Percentiles rank a stretch among this genome's conserved stretches.
These are phyloP conservation scores for Mycotypha africana DNA, from an alignment of 371 early-diverging fungal species.

Conservation along the genomic window DNA sequence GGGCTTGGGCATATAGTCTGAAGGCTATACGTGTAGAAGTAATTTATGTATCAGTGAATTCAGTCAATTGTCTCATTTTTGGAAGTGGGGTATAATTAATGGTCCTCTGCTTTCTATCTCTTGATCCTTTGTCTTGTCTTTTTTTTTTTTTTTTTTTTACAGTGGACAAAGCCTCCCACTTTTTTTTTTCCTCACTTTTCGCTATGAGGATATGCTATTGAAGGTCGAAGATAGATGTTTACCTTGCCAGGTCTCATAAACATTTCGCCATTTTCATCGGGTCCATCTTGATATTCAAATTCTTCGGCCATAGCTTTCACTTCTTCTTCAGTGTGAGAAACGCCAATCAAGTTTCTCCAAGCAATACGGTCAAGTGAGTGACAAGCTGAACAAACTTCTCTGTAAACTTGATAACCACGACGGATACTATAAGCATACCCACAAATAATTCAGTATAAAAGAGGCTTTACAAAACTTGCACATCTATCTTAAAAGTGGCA, in stretches of 20 bases:
- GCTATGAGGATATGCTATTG: neutral
- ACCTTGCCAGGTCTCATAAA: constrained; percentile 95
- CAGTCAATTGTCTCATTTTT: too few species aligned
- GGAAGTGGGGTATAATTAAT: too few species aligned
- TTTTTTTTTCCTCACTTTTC: neutral
- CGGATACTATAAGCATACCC: constrained; percentile 62
- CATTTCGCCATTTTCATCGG: constrained; percentile 91
- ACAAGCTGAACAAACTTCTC: constrained; percentile 96
- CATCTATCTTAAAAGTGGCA: too few species aligned
- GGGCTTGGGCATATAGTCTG: constrained; percentile 92
- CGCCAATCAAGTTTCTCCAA: constrained; percentile 93
- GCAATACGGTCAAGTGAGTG: constrained; percentile 92
- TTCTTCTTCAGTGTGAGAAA: constrained; percentile 89
- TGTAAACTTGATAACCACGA: constrained; percentile 98
- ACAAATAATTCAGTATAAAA: neutral
- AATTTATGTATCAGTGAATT: neutral
- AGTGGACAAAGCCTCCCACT: too few species aligned
- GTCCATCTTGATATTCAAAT: constrained; percentile 89
- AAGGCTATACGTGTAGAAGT: constrained; percentile 39
- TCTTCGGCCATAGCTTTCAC: constrained; percentile 94
- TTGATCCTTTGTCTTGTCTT: neutral
- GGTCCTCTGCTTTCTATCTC: too few species aligned
- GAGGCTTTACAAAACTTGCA: too few species aligned
- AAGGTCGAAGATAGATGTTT: too few species aligned
- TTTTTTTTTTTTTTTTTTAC: too few species aligned